Evolutionary conservation across 306 rosid species (phyloP), one percentile per base, ranked within the genome.

Genomic region (Glycine latifolia): DNA sequence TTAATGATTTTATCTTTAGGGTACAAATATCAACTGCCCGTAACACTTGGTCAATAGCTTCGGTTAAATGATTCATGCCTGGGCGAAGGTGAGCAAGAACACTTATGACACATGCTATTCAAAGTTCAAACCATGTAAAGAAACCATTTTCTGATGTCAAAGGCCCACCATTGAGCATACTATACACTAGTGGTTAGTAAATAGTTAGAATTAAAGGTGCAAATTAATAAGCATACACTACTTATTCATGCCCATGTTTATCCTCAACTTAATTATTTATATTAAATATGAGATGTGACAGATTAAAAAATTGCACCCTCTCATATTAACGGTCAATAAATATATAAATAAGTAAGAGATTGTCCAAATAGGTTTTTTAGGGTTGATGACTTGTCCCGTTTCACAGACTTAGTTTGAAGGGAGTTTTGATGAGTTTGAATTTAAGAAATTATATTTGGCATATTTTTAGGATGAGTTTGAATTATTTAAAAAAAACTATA

Each of bases 21-120:
- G 59, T 70, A 9, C 26, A 31, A 47, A 31, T 48, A 49, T 70
- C 17, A 70, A 44, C 37, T 16, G 8, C 13, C 13, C 50, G 7
- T 66, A 66, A 66, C 52, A 76, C 41, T 31, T 44, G 52, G 63
- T 66, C 20, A 53, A 62, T 77, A 33, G 73, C 67, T 71, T 52
- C 14, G 10, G 80, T 80, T 71, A 78, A 78, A 56, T 77, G 46
- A 77, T 83, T 61, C 73, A 26, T 71, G 79, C 11, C 41, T 35
- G 47, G 20, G 79, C 48, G 47, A 79, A 84, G 67, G 48, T 56
- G 73, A 73, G 60, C 83, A 75, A 37, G 41, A 70, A 63, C 86
- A 71, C 56, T 46, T 46, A 68, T 68, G 55, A 68, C 73, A 12
- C 55, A 68, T 68, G 73, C 73, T 68, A 44, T 37, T 63, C 46